Evolutionary conservation across 2,329 filamentous ascomycete genomes (phyloP).

Genomic region (Hysterium pulicare): DNA sequence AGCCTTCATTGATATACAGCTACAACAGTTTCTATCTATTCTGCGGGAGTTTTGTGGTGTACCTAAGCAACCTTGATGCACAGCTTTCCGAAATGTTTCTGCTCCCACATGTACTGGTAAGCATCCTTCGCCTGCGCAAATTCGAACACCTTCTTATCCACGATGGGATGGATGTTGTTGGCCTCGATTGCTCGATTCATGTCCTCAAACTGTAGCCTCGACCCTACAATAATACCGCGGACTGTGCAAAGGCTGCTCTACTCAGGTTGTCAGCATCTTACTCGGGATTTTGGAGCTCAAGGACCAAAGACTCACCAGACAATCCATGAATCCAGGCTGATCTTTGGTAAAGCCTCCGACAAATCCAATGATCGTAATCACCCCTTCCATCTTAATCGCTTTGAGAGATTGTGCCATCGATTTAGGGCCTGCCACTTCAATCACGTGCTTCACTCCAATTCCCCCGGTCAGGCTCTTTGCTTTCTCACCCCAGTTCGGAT

Average conservation of each 20-base stretch:
- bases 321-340: slow-evolving; percentile 1
- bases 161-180: slow-evolving; percentile 57
- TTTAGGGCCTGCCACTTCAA: slow-evolving; percentile 64
- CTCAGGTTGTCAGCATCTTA: not conserved
- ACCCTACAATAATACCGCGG: slow-evolving; percentile 57
- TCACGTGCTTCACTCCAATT: slow-evolving; percentile 58
- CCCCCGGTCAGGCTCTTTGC: slow-evolving; percentile 51
- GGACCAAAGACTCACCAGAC: not conserved
- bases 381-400: slow-evolving; percentile 52
- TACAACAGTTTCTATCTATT: no score
- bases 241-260: slow-evolving; percentile 50
- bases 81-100: slow-evolving; percentile 44
- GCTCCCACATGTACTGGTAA: slow-evolving; percentile 48
- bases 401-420: slow-evolving; percentile 54
- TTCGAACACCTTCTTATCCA: slow-evolving; percentile 56
- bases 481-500: slow-evolving; percentile 53
- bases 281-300: no score
- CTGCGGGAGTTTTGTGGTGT: no score
- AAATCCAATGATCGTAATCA: slow-evolving; percentile 54
- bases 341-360: slow-evolving; percentile 41
- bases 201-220: slow-evolving; percentile 54
- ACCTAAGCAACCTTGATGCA: slow-evolving; percentile 27
- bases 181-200: slow-evolving; percentile 59
- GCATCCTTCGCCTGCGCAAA: slow-evolving; percentile 52
- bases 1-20: no score